phyloP scores from a whole-genome alignment of 306 rosid genomes.

The Lagenaria siceraria region DNA sequence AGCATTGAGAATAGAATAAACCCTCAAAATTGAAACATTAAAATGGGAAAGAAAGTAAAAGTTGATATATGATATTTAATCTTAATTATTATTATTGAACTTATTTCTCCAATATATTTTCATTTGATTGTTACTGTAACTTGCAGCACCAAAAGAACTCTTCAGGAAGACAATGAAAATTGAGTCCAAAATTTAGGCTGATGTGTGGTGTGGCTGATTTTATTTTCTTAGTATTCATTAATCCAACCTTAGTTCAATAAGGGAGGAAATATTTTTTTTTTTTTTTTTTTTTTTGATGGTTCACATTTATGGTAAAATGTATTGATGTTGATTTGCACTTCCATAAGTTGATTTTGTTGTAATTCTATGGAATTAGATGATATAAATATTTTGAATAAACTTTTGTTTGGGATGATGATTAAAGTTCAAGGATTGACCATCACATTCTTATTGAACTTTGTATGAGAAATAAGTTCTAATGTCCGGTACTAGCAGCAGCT shows the following conservation, averaged over 20 bases:
- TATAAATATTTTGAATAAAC: not conserved
- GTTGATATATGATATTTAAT: no score
- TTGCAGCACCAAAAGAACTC: constrained; percentile 52
- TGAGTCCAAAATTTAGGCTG: not conserved
- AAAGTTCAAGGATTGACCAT: not conserved
- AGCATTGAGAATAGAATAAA: no score
- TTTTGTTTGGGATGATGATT: not conserved
- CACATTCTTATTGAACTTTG: not conserved
- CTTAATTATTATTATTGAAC: not conserved
- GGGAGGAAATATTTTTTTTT: not conserved
- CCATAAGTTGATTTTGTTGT: not conserved
- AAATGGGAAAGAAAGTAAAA: no score
- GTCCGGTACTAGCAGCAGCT: not conserved
- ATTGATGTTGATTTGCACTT: not conserved
- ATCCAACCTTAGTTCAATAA: not conserved
- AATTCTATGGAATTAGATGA: not conserved
- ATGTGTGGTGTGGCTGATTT: not conserved
- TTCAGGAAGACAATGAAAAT: constrained; percentile 28
- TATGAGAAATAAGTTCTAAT: not conserved
- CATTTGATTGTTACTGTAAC: not conserved
- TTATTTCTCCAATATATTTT: not conserved
- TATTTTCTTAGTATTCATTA: not conserved
- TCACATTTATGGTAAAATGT: no score
- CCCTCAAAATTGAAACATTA: no score
- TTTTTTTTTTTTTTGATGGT: not conserved